Percentiles rank a stretch among this genome's conserved stretches.
These are phyloP conservation scores for Besnoitia besnoiti DNA, from an alignment of 169 alveolate genomes.

Conservation along the genomic window DNA sequence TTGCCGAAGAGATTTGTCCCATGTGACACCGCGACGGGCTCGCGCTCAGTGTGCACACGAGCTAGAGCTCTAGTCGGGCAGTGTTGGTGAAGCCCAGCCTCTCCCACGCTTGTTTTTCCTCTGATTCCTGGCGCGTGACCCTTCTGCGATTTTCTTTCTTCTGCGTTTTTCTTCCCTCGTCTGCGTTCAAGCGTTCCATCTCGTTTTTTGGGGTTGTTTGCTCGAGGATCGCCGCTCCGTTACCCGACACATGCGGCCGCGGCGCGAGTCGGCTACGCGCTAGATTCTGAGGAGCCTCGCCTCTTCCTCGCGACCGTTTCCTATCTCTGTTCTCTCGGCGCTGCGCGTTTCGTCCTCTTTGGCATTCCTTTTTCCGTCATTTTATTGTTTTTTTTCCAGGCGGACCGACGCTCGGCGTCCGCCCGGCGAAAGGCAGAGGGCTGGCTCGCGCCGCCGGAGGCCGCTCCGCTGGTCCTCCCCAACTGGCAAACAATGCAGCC, in stretches of 20 bases:
- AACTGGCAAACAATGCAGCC: conserved; percentile 44
- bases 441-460: conserved; percentile 11
- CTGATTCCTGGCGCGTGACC: not conserved
- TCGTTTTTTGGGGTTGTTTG: too few species aligned
- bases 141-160: not conserved
- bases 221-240: too few species aligned
- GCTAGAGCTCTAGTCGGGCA: too few species aligned
- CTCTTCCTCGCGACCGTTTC: not conserved
- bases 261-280: too few species aligned
- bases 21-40: too few species aligned
- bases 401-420: not conserved
- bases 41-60: too few species aligned
- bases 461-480: not conserved
- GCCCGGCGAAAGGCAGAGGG: not conserved
- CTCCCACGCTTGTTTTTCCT: not conserved
- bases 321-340: not conserved
- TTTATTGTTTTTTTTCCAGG: too few species aligned
- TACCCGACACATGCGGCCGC: too few species aligned
- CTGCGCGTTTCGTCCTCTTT: conserved; percentile 13
- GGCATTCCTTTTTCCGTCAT: not conserved
- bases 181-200: too few species aligned
- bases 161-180: not conserved
- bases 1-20: too few species aligned
- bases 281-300: not conserved
- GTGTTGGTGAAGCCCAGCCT: not conserved